Base-by-base conservation (phyloP, 106 monocot genomes). In the Apostasia shenzhenica region DNA sequence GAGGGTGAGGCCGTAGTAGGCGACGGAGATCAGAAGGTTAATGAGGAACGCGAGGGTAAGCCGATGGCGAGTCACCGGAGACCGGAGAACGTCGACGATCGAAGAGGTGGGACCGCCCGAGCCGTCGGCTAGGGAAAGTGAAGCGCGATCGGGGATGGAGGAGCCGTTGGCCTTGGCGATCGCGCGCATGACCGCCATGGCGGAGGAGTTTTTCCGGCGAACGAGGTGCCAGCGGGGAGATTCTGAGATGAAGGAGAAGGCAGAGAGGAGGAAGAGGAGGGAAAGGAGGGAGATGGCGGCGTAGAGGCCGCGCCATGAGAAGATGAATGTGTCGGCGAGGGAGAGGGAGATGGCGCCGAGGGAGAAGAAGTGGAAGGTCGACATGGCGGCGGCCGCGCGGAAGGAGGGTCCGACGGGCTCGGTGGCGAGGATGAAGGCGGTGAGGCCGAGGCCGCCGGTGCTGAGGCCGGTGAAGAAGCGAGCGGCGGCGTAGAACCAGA, bases 181-280 rank as follows among this genome's bases (percentile, higher is more conserved):
- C 1, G 54, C 40, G 0, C 57, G 77, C 82, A 97, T 78, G 76
- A 87, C 74, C 38, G 45, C 40, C 81, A 85, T 77, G 2, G 95
- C 89, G 4, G 82, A 72, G 2, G 38, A 11, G 50, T 55, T 14
- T 45, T 67, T 70, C 44, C 82, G 51, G 60, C 84, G 86, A 6
- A 92, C 82, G 62, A 92, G 95, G 74, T 84, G 80, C 95, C 95
- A 95, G n/a, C 95, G 65, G 0, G 94, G 95, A 12, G 92, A 97
- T 61, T 92, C 92, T 1, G 89, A 79, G 63, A 92, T 51, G 84
- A 92, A 97, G 43, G 89, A 92, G 50, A 97, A 38, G 69, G 83
- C 61, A 40, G 61, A 46, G 71, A 77, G 8, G 57, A 86, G 61
- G 77, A 86, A 92, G 59, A 83, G 51, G 51, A 92, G 67, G 57